Evolutionary conservation across 306 rosid genomes (phyloP).

Genomic region (Cucurbita maxima): DNA sequence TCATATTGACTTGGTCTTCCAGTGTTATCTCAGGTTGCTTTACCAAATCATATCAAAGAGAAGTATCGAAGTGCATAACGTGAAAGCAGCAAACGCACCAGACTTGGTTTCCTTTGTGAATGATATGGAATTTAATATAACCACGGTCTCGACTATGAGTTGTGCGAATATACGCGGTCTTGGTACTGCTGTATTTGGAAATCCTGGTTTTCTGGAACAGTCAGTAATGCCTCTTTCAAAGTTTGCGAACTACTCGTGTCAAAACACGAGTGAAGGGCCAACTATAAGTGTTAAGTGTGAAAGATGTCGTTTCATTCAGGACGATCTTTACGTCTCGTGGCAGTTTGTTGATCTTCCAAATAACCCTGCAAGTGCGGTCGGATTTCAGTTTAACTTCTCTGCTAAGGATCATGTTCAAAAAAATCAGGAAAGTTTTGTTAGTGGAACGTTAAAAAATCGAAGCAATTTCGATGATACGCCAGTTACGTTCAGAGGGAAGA

Average conservation of each 20-base stretch:
- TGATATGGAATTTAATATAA: constrained; percentile 82
- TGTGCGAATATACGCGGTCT: constrained; percentile 75
- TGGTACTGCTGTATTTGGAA: constrained; percentile 51
- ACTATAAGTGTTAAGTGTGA: constrained; percentile 43
- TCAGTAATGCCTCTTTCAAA: constrained; percentile 42
- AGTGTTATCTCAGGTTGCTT: constrained; percentile 57
- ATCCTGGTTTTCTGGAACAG: constrained; percentile 65
- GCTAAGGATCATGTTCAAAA: constrained; percentile 31
- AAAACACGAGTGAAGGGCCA: constrained; percentile 78
- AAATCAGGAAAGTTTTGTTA: constrained; percentile 54
- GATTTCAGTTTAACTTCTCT: constrained; percentile 70
- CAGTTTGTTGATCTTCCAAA: constrained; percentile 66
- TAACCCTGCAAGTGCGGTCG: constrained; percentile 83
- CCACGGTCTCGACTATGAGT: constrained; percentile 72
- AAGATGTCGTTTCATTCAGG: constrained; percentile 43
- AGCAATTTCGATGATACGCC: constrained; percentile 54
- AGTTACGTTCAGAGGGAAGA: constrained; percentile 71
- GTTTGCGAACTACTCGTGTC: constrained; percentile 54
- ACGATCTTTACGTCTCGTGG: constrained; percentile 78
- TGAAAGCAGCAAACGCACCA: constrained; percentile 71
- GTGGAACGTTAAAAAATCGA: constrained; percentile 62
- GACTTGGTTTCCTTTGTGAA: constrained; percentile 54
- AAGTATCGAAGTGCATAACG: constrained; percentile 78
- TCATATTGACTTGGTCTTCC: constrained; percentile 28
- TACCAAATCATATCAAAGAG: constrained; percentile 89